Evolutionary conservation across 352 stramenopile species (phyloP).

Genomic region (Vaucheria bursata): DNA sequence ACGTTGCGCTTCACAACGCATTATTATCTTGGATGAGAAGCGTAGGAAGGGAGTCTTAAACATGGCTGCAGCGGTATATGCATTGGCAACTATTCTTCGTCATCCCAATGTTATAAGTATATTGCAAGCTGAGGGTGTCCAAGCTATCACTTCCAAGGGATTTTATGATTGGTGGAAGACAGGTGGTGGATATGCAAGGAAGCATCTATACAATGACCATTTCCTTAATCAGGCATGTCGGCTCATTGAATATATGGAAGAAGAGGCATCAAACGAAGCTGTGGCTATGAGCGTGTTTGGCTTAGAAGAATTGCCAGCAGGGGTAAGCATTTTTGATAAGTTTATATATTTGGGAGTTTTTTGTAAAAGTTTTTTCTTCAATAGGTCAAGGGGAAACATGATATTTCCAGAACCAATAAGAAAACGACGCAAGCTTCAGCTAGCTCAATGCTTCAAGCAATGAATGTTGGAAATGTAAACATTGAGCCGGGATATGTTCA

Average conservation of each 20-base stretch:
- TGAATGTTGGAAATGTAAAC: background rate
- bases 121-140: constrained; percentile 34
- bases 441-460: background rate
- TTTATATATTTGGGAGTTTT: too few species aligned
- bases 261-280: constrained; percentile 6
- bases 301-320: background rate
- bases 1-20: constrained; percentile 15
- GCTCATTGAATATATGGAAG: constrained; percentile 4
- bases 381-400: background rate
- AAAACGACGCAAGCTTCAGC: background rate
- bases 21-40: constrained; percentile 45
- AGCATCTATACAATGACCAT: constrained; percentile 47
- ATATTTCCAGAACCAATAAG: background rate
- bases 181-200: constrained; percentile 37
- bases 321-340: background rate
- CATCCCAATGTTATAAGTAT: background rate
- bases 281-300: background rate
- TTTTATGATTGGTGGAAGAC: constrained; percentile 44
- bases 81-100: background rate
- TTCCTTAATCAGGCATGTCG: constrained; percentile 18
- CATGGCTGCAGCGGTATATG: constrained; percentile 28
- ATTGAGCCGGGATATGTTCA: background rate
- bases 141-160: constrained; percentile 30
- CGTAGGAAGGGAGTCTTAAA: constrained; percentile 31
- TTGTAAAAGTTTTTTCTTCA: too few species aligned